Conservation (phyloP, 257 asterid genomes). For the Gynochthodes officinalis region DNA sequence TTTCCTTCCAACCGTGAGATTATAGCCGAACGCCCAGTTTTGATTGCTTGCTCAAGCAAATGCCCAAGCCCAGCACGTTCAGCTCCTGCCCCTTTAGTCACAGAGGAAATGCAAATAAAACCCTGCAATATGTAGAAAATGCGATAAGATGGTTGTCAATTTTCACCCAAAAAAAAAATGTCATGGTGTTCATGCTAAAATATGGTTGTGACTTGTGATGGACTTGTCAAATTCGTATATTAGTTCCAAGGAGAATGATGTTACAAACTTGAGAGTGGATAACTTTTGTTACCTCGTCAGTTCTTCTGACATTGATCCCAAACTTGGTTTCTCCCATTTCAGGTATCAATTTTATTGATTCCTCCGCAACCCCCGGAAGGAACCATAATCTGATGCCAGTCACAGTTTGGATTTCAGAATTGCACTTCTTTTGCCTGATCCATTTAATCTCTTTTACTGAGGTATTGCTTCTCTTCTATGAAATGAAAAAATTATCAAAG, state of each 20-base stretch:
- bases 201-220: no score
- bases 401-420: slow-evolving; percentile 18
- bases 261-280: no score
- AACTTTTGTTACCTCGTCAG: slow-evolving; percentile 43
- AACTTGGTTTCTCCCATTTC: slow-evolving; percentile 42
- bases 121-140: slow-evolving; percentile 28
- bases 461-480: slow-evolving; percentile 26
- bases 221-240: no score
- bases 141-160: no score
- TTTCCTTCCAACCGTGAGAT: slow-evolving; percentile 57
- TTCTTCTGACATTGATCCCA: slow-evolving; percentile 43
- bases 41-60: slow-evolving; percentile 39
- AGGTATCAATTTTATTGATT: slow-evolving; percentile 31
- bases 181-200: no score
- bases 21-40: slow-evolving; percentile 32
- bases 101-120: slow-evolving; percentile 36
- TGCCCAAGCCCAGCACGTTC: slow-evolving; percentile 47
- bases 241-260: no score
- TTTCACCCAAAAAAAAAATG: no score
- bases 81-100: slow-evolving; percentile 40
- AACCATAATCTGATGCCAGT: slow-evolving; percentile 51
- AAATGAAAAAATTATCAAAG: not conserved
- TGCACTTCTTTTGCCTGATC: slow-evolving; percentile 30
- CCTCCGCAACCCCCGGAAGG: slow-evolving; percentile 44
- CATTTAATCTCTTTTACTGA: slow-evolving; percentile 27